Percentiles rank a stretch among this genome's conserved stretches.
phyloP scores from a whole-genome alignment of 1,284 basidiomycete genomes.

The Cryptococcus maquisensis region DNA sequence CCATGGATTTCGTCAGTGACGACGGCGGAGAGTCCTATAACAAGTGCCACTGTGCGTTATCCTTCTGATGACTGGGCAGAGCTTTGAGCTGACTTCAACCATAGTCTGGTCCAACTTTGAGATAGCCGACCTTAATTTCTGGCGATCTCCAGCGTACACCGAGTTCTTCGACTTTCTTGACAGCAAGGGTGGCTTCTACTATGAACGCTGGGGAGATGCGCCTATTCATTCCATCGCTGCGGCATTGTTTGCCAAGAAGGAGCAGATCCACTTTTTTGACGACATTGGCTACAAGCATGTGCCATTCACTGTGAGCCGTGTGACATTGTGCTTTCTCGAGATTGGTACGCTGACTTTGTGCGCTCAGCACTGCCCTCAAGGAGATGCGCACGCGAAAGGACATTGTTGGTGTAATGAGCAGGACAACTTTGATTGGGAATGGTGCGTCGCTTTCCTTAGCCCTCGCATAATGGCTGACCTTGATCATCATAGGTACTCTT shows the following conservation, averaged over 20 bases:
- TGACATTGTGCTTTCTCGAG: background rate
- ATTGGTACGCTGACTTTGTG: background rate
- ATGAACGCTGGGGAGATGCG: slow-evolving; percentile 73
- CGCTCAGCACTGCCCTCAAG: slow-evolving; percentile 47
- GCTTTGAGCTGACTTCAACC: background rate
- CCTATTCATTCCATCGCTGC: slow-evolving; percentile 79
- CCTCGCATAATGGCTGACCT: background rate
- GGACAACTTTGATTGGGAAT: slow-evolving; percentile 49
- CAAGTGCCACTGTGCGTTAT: slow-evolving; percentile 67
- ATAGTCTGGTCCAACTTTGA: slow-evolving; percentile 77
- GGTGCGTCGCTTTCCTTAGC: slow-evolving; percentile 21
- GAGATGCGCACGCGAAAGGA: slow-evolving; percentile 43
- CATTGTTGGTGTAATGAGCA: slow-evolving; percentile 47
- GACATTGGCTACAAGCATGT: slow-evolving; percentile 51
- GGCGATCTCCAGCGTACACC: slow-evolving; percentile 69
- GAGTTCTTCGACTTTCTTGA: slow-evolving; percentile 76
- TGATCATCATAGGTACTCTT: slow-evolving; percentile 31
- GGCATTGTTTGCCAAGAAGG: slow-evolving; percentile 63
- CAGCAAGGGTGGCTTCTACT: slow-evolving; percentile 73
- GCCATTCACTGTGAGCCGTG: slow-evolving; percentile 39
- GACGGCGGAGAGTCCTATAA: slow-evolving; percentile 68
- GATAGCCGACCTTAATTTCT: slow-evolving; percentile 70
- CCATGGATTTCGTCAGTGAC: slow-evolving; percentile 68
- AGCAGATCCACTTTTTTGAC: slow-evolving; percentile 70
- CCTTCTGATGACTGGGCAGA: background rate